These are phyloP conservation scores for Senecio squalidus DNA, from an alignment of 140 eudicot species.

Conservation along the genomic window DNA sequence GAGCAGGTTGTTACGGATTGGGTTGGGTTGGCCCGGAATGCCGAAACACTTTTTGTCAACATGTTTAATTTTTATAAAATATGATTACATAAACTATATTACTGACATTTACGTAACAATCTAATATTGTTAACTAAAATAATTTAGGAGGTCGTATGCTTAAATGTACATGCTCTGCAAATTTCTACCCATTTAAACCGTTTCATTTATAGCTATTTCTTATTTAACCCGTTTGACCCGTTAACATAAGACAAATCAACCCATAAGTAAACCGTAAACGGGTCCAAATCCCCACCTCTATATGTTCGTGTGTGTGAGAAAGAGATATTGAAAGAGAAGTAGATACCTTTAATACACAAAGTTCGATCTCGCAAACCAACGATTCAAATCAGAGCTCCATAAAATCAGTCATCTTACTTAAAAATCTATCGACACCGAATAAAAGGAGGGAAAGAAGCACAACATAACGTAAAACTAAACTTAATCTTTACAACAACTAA, in stretches of 20 bases:
- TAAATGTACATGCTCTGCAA: not conserved
- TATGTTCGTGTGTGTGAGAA: not conserved
- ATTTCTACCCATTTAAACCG: not conserved
- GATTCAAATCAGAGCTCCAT: conserved; percentile 20
- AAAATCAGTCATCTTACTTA: conserved; percentile 11
- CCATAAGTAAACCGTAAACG: not conserved
- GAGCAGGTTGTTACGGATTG: no score
- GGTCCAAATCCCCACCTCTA: not conserved
- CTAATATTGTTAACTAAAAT: no score
- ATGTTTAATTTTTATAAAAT: no score
- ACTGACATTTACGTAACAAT: no score
- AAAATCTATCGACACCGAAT: not conserved
- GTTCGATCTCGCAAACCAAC: conserved; percentile 14
- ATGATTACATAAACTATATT: no score
- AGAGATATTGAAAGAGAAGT: not conserved
- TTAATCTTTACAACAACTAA: conserved; percentile 5
- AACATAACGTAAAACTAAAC: conserved; percentile 2
- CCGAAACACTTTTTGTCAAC: no score
- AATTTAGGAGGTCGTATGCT: not conserved
- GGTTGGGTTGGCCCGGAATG: no score
- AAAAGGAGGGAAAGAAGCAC: not conserved
- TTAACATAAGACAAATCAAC: not conserved
- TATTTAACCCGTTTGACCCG: not conserved
- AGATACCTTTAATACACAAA: conserved; percentile 32
- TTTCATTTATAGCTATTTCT: not conserved